Conservation (phyloP, 176 grass and related monocot species). For the Ananas comosus region DNA sequence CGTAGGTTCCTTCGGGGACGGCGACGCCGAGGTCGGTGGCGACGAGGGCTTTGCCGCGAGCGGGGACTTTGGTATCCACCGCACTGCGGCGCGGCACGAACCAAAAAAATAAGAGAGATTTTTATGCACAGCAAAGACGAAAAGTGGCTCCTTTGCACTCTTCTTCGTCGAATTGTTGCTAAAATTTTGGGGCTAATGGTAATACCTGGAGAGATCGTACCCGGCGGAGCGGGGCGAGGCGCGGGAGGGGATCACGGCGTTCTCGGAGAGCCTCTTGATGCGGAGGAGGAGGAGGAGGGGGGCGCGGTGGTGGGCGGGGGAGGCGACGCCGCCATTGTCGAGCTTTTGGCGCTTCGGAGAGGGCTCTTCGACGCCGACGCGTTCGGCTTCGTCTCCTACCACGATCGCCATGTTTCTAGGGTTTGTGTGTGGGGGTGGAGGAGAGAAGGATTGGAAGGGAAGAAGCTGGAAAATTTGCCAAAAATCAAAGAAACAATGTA, state of each 20-base stretch:
- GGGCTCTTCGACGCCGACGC: slow-evolving; percentile 33
- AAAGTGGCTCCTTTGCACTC: not conserved
- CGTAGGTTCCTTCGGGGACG: slow-evolving; percentile 86
- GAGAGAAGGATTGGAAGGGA: not conserved
- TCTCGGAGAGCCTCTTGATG: slow-evolving; percentile 81
- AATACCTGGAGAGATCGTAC: slow-evolving; percentile 91
- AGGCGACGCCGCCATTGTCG: not conserved
- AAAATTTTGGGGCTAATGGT: no score
- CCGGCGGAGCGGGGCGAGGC: slow-evolving; percentile 69
- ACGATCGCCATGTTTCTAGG: slow-evolving; percentile 11
- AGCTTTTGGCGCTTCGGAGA: slow-evolving; percentile 43
- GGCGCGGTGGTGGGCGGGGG: not conserved
- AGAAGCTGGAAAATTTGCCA: not conserved
- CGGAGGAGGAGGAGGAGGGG: slow-evolving; percentile 28
- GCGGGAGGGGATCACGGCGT: slow-evolving; percentile 54
- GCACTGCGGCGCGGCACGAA: slow-evolving; percentile 26
- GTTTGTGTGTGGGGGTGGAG: not conserved
- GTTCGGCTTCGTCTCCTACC: slow-evolving; percentile 17
- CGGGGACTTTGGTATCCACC: slow-evolving; percentile 38
- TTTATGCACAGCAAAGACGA: not conserved
- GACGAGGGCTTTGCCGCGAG: slow-evolving; percentile 70
- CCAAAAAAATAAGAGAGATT: not conserved
- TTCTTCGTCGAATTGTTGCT: no score
- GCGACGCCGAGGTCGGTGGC: slow-evolving; percentile 70
- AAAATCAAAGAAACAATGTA: no score